A percentile compares a stretch with the other conserved stretches of the same genome.
Evolutionary conservation across 352 stramenopile genomes (phyloP).

Genomic region (Pythium dissotocum): DNA sequence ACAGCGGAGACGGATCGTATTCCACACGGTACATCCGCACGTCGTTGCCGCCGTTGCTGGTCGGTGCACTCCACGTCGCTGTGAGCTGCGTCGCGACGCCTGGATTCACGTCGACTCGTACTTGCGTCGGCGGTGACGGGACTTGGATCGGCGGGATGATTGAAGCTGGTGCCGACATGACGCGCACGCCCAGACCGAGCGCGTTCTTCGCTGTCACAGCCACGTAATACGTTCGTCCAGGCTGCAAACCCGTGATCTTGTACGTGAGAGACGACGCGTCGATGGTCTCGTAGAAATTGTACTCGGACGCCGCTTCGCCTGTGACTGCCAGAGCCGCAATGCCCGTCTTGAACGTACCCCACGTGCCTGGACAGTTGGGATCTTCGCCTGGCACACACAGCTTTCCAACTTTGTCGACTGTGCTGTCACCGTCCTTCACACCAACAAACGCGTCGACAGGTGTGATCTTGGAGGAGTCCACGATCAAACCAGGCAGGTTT

Average conservation of each 20-base stretch:
- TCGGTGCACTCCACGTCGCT: slow-evolving; percentile 48
- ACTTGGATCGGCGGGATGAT: slow-evolving; percentile 77
- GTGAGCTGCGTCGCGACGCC: slow-evolving; percentile 75
- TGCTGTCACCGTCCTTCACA: slow-evolving; percentile 80
- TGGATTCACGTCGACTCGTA: slow-evolving; percentile 74
- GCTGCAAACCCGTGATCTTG: slow-evolving; percentile 62
- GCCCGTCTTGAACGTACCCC: slow-evolving; percentile 34
- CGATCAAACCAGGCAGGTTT: slow-evolving; percentile 45
- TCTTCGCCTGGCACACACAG: slow-evolving; percentile 50
- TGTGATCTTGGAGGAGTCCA: slow-evolving; percentile 65
- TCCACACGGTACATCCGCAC: slow-evolving; percentile 80
- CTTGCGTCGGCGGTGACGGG: slow-evolving; percentile 61
- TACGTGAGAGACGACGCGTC: slow-evolving; percentile 59
- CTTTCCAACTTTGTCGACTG: slow-evolving; percentile 45
- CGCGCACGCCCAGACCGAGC: slow-evolving; percentile 53
- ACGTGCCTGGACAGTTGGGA: slow-evolving; percentile 45
- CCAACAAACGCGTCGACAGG: slow-evolving; percentile 45
- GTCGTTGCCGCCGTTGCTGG: slow-evolving; percentile 54
- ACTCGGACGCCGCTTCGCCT: slow-evolving; percentile 63
- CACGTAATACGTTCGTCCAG: slow-evolving; percentile 85
- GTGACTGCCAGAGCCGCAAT: slow-evolving; percentile 37
- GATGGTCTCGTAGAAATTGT: slow-evolving; percentile 72
- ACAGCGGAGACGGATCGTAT: slow-evolving; percentile 69
- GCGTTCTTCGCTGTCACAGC: slow-evolving; percentile 89
- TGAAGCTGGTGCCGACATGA: slow-evolving; percentile 37